phyloP scores from a whole-genome alignment of 2,329 filamentous ascomycete genomes.

The Penicillium crustosum region DNA sequence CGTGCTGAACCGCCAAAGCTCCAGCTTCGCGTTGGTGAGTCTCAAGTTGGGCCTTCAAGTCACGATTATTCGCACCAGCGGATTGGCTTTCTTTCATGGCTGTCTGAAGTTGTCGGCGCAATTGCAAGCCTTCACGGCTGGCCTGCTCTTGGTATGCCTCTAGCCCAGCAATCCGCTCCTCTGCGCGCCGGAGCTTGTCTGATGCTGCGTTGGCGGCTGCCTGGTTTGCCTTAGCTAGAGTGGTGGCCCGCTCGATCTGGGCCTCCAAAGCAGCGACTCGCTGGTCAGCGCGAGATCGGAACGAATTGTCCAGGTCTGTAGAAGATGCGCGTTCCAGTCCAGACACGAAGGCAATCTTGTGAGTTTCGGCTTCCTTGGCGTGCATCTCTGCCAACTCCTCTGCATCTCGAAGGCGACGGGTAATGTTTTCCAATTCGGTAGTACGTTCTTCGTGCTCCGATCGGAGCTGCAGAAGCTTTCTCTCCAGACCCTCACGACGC shows the following conservation, averaged over 20 bases:
- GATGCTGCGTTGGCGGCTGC: constrained; percentile 81
- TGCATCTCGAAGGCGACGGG: constrained; percentile 74
- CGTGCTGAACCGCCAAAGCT: constrained; percentile 86
- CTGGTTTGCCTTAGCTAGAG: constrained; percentile 83
- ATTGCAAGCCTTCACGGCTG: constrained; percentile 84
- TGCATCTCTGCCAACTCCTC: constrained; percentile 87
- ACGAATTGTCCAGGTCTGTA: constrained; percentile 38
- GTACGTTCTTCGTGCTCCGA: constrained; percentile 79
- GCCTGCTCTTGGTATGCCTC: constrained; percentile 98
- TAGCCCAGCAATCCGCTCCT: constrained; percentile 93
- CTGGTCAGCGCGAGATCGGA: constrained; percentile 44
- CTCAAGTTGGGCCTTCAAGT: constrained; percentile 78
- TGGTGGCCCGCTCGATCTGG: constrained; percentile 75
- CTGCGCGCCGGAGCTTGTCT: constrained; percentile 85
- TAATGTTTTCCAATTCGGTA: constrained; percentile 72
- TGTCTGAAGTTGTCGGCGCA: constrained; percentile 84
- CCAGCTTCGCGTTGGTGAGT: constrained; percentile 91
- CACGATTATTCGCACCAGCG: constrained; percentile 76
- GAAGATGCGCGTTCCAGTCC: constrained; percentile 73
- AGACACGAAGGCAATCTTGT: constrained; percentile 76
- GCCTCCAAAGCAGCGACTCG: constrained; percentile 72
- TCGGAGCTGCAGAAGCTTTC: constrained; percentile 72
- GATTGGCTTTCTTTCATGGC: constrained; percentile 79
- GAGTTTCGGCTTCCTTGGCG: constrained; percentile 80
- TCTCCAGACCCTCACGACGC: constrained; percentile 72